A percentile compares a stretch with the other conserved stretches of the same genome.
These are phyloP conservation scores for Fusarium odoratissimum DNA, from an alignment of 2,329 filamentous ascomycete genomes.

Conservation along the genomic window DNA sequence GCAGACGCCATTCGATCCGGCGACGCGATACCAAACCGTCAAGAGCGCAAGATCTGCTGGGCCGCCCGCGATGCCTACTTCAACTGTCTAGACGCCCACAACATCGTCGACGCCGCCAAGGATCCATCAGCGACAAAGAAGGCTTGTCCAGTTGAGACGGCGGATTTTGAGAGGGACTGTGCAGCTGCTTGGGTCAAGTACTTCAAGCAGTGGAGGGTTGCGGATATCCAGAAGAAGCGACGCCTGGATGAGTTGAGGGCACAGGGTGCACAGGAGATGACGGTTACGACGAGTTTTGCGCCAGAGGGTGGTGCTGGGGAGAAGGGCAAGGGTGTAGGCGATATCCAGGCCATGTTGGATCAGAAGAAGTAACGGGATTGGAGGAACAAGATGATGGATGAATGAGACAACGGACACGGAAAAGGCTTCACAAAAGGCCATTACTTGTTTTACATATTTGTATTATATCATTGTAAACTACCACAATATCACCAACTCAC, in stretches of 20 bases:
- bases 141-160: conserved; percentile 55
- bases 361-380: conserved; percentile 44
- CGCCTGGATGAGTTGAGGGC: conserved; percentile 79
- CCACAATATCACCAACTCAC: conserved; percentile 31
- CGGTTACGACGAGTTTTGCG: conserved; percentile 53
- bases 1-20: conserved; percentile 67
- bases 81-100: conserved; percentile 82
- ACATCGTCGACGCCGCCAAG: conserved; percentile 76
- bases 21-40: conserved; percentile 82
- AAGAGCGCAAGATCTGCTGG: conserved; percentile 87
- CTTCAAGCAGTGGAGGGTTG: conserved; percentile 96
- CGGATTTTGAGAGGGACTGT: conserved; percentile 84
- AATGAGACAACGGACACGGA: conserved; percentile 5
- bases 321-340: conserved; percentile 50
- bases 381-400: neutral
- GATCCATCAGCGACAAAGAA: conserved; percentile 54
- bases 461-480: conserved; percentile 41
- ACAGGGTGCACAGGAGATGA: conserved; percentile 76
- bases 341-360: conserved; percentile 56
- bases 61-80: conserved; percentile 90
- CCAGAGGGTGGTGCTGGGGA: conserved; percentile 48
- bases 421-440: conserved; percentile 14
- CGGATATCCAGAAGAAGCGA: conserved; percentile 87
- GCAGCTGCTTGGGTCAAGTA: conserved; percentile 96
- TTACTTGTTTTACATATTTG: conserved; percentile 28